Conservation (phyloP, 2,329 filamentous ascomycete genomes). For the Incumbomyces delicatus region DNA sequence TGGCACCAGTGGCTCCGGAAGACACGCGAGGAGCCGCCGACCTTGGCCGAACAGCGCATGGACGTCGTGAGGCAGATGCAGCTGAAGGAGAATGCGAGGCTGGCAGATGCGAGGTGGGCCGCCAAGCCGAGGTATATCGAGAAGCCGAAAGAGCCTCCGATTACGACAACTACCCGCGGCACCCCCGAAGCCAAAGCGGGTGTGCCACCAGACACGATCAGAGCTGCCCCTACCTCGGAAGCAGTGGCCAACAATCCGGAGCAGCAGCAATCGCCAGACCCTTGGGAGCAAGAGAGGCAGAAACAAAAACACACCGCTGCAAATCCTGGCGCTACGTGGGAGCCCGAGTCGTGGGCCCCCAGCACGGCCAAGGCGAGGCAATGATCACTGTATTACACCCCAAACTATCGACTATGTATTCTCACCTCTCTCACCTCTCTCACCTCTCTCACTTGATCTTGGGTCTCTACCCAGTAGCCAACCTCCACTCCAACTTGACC, state of each 20-base stretch:
- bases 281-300: slow-evolving; percentile 5
- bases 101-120: slow-evolving; percentile 54
- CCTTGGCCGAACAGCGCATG: slow-evolving; percentile 48
- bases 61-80: slow-evolving; percentile 48
- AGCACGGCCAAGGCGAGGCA: neutral
- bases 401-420: neutral
- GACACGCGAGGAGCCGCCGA: slow-evolving; percentile 47
- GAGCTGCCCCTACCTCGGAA: neutral
- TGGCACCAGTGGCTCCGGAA: slow-evolving; percentile 62
- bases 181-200: neutral
- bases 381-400: neutral
- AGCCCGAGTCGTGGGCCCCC: slow-evolving; percentile 5
- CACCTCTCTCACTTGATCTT: no score
- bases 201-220: neutral
- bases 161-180: neutral
- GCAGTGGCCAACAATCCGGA: neutral
- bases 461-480: no score
- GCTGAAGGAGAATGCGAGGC: slow-evolving; percentile 49
- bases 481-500: no score
- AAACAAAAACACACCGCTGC: slow-evolving; percentile 1
- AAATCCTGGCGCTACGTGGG: neutral
- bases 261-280: neutral
- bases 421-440: no score
- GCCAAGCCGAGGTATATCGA: slow-evolving; percentile 50
- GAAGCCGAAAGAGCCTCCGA: slow-evolving; percentile 33